Evolutionary conservation across 352 stramenopile genomes (phyloP), one percentile per base, ranked within the genome.

Genomic region (Globisporangium nagaii): DNA sequence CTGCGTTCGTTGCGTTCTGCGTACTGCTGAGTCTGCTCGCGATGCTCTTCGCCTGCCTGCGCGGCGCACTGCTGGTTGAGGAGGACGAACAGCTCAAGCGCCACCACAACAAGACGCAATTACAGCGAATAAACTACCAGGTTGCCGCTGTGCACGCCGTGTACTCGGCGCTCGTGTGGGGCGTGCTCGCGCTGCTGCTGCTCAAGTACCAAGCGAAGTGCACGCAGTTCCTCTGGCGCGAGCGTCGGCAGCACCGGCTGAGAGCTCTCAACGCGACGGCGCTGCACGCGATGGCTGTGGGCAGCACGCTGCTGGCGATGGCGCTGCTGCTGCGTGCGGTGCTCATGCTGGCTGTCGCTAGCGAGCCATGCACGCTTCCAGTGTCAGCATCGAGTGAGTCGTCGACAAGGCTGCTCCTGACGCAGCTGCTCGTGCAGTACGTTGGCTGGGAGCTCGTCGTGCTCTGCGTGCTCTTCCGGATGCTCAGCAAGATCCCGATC

Each of bases 161-260:
- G 32, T 60, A 60, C 25, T 24, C 35, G 12, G 32, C 53, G 25
- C 28, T 52, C 11, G n/a, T 60, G 35, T 60, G 53, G 53, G 49
- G 17, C 11, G 17, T 48, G 25, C 41, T 60, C 15, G 53, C 27
- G 30, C 34, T 60, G n/a, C 28, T 60, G 43, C 13, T 60, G 42
- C 53, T 60, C 53, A 60, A 60, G 28, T 60, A 53, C 35, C 53
- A 60, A 17, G 53, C 43, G 17, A 37, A 60, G 42, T 52, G 53
- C 34, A 60, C 31, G 28, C 53, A 53, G 36, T 53, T 60, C 22
- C 31, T 60, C 8, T 60, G 53, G 53, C 53, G 13, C 32, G 53
- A 60, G 31, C 53, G 43, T 12, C 42, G 43, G 0, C 32, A 40
- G n/a, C 43, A 60, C 41, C 53, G 53, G 6, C 43, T 46, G 24